Base-by-base conservation (phyloP, 306 rosid species). In the Cucumis hystrix region DNA sequence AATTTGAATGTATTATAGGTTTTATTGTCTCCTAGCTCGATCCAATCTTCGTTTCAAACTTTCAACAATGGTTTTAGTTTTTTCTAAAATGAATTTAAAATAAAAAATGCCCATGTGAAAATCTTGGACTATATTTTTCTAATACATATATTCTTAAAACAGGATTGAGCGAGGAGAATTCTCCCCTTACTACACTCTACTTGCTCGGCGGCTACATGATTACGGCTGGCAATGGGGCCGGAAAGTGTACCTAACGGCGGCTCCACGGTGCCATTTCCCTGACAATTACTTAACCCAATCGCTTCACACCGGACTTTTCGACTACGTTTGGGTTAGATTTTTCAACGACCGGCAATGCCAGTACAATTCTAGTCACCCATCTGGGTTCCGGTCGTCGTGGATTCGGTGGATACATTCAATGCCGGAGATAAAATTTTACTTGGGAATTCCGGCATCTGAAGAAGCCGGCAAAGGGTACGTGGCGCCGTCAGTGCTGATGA, bases 261-360 rank as follows among this genome's bases (percentile, higher is more conserved):
- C 86, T 3, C 86, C 88, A 0, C 78, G 79, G 6, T 84, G 85
- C 41, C 83, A 40, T 21, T 84, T 84, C 23, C 83, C 83, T 1
- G 87, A 79, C 62, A 2, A 37, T 6, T 21, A 10, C 4, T 75
- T 81, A 0, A 39, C 52, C 13, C 20, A 10, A 0, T 75, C 87
- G 2, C 80, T 84, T 6, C 11, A 72, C 63, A 79, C 85, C 8
- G 84, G 87, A n/a, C 75, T 81, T 6, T 84, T 84, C 47, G 83
- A 84, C 20, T 84, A 62, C 0, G 75, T 85, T 67, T 85, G 84
- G 88, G 55, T 85, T 18, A 83, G 83, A 23, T 86, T 80, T 57
- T 87, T 82, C 58, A 55, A 82, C 79, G 69, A 80, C 3, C 5
- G 33, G 0, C 30, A 33, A 0, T 85, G 87, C 25, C 60, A 80